Evolutionary conservation across 169 alveolate genomes (phyloP).

Genomic region (Perkinsus olseni): DNA sequence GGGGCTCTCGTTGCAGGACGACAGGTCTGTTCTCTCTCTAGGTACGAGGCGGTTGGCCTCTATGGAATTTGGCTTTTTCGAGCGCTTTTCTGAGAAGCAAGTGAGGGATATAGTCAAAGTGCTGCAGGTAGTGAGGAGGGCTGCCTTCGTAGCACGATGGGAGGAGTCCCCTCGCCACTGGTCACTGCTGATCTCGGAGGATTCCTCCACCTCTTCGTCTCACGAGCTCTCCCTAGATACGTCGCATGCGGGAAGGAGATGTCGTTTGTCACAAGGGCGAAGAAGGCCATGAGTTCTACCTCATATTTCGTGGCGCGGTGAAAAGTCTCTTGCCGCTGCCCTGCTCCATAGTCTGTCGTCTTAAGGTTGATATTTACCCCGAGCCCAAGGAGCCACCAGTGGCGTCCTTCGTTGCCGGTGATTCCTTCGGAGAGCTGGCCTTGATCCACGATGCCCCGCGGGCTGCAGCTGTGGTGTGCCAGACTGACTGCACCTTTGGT

Average conservation of each 20-base stretch:
- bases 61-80: background rate
- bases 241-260: background rate
- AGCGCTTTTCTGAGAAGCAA: background rate
- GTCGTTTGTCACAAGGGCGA: background rate
- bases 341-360: background rate
- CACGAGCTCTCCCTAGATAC: background rate
- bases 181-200: no score
- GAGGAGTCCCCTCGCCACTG: no score
- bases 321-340: background rate
- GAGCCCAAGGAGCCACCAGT: background rate
- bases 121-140: background rate
- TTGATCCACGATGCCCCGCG: conserved; percentile 71
- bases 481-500: background rate
- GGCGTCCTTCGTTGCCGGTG: conserved; percentile 38
- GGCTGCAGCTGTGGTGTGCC: conserved; percentile 60
- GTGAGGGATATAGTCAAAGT: background rate
- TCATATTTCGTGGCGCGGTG: background rate
- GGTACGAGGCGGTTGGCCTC: background rate
- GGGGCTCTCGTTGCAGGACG: background rate
- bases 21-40: background rate
- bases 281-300: background rate
- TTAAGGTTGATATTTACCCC: background rate
- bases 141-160: no score
- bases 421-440: conserved; percentile 83
- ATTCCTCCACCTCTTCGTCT: no score